These are phyloP conservation scores for Vitis hybrid DNA, from an alignment of 177 flowering plant species.

Conservation along the genomic window DNA sequence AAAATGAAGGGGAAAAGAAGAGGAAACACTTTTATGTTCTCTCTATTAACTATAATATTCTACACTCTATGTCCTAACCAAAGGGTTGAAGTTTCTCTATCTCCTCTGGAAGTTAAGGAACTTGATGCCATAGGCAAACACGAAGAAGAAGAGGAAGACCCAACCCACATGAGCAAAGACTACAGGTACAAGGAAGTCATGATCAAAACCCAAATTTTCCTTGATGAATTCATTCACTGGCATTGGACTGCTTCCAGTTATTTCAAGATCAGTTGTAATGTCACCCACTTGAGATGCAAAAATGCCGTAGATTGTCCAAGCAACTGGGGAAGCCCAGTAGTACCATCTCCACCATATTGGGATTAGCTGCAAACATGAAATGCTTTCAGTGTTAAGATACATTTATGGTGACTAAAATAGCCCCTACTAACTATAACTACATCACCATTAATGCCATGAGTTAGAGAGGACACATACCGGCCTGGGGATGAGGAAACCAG, in stretches of 20 bases:
- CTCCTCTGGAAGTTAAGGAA: slow-evolving; percentile 75
- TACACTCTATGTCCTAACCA: not conserved
- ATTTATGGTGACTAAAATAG: too few relatives aligned
- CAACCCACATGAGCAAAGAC: slow-evolving; percentile 56
- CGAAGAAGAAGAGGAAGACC: slow-evolving; percentile 55
- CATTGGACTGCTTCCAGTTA: slow-evolving; percentile 23
- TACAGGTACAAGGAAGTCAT: slow-evolving; percentile 50
- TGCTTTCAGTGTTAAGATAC: not conserved
- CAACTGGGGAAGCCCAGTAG: slow-evolving; percentile 75
- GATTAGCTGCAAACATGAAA: slow-evolving; percentile 45
- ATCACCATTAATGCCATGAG: too few relatives aligned
- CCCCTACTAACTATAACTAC: too few relatives aligned
- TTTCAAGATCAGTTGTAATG: slow-evolving; percentile 16
- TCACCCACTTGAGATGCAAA: slow-evolving; percentile 70
- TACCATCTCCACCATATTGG: slow-evolving; percentile 98
- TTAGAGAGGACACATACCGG: slow-evolving; percentile 27
- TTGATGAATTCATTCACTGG: slow-evolving; percentile 43
- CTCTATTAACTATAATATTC: not conserved
- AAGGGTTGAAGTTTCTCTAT: slow-evolving; percentile 15
- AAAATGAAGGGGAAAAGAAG: not conserved
- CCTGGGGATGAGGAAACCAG: slow-evolving; percentile 59
- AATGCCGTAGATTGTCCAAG: slow-evolving; percentile 81
- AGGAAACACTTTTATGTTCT: too few relatives aligned
- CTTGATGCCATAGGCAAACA: slow-evolving; percentile 72
- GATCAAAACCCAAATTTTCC: slow-evolving; percentile 40